Evolutionary conservation across 805 yeast genomes (phyloP), one percentile per base, ranked within the genome.

Genomic region (Cyberlindnera maclurae): DNA sequence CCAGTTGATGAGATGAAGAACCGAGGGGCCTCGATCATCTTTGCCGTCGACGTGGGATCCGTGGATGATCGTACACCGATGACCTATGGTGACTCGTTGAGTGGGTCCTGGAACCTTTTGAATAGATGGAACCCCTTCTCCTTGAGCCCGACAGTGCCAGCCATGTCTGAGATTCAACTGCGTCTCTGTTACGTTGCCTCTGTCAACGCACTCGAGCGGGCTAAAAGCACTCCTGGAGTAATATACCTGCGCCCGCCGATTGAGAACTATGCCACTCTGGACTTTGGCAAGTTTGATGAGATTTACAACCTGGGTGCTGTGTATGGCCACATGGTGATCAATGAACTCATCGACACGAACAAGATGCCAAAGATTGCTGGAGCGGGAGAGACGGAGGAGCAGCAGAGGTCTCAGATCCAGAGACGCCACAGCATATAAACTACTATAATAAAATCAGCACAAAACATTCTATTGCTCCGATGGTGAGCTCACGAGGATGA

Each of bases 41-140:
- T 93, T 55, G 97, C 98, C 0, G 89, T 88, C 12, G 98, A 90
- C 60, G 98, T 90, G 29, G 98, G 98, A 0, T 83, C 96, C 2
- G 83, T 80, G 4, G 97, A 93, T 57, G 97, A 89, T 51, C 71
- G 90, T 36, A 79, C 95, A 0, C 90, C 93, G 5, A 77, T 86
- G 89, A 68, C 70, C 31, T 93, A 87, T 58, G 97, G 98, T 3
- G 97, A 90, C 55, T 80, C 97, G 0, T 65, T 93, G 36, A 83
- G 93, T 42, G 98, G 98, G 1, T 67, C 81, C 29, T 89, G 97
- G 96, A 96, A 86, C 7, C 52, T 93, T 5, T 59, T 86, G 40
- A 88, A 88, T 59, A 68, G 94, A 35, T 77, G 89, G 79, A 90
- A 93, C 54, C 95, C 96, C 6, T 89, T 90, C 53, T 84, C 96